phyloP scores from a whole-genome alignment of 805 yeast species.

The Pichia eremophila region DNA sequence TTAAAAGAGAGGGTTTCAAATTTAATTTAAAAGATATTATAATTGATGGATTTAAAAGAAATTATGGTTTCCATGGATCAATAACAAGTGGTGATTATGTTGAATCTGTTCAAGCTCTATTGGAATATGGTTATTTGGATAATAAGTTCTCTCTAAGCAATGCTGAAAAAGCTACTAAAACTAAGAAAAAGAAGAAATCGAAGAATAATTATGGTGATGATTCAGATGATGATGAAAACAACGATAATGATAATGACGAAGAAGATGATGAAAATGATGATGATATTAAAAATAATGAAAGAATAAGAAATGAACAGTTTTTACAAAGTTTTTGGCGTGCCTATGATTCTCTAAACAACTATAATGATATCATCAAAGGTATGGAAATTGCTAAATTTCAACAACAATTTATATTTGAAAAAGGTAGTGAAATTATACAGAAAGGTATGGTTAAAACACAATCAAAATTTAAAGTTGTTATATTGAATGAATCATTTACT shows the following conservation, averaged over 20 bases:
- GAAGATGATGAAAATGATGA: slow-evolving; percentile 16
- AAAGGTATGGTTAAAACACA: slow-evolving; percentile 71
- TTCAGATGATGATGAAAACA: slow-evolving; percentile 11
- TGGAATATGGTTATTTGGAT: slow-evolving; percentile 46
- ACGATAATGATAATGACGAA: neutral
- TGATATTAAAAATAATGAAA: slow-evolving; percentile 6
- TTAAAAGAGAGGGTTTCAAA: slow-evolving; percentile 57
- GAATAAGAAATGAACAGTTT: slow-evolving; percentile 23
- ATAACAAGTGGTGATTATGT: slow-evolving; percentile 90
- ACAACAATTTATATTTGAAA: slow-evolving; percentile 75
- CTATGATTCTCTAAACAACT: slow-evolving; percentile 42
- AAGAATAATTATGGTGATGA: slow-evolving; percentile 11
- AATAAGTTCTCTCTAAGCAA: slow-evolving; percentile 12
- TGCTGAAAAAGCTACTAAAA: slow-evolving; percentile 3
- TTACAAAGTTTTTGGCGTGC: slow-evolving; percentile 45
- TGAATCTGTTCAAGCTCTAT: slow-evolving; percentile 74
- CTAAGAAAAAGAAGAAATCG: slow-evolving; percentile 6
- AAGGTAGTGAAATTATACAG: slow-evolving; percentile 86
- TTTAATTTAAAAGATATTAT: slow-evolving; percentile 79
- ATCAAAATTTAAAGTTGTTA: slow-evolving; percentile 74
- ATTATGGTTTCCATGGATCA: slow-evolving; percentile 81
- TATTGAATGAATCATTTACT: slow-evolving; percentile 59
- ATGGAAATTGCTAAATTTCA: slow-evolving; percentile 73
- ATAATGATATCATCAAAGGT: slow-evolving; percentile 56
- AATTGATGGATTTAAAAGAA: slow-evolving; percentile 77